These are phyloP conservation scores for Nicotiana obtusifolia DNA, from an alignment of 257 asterid species.

Conservation along the genomic window DNA sequence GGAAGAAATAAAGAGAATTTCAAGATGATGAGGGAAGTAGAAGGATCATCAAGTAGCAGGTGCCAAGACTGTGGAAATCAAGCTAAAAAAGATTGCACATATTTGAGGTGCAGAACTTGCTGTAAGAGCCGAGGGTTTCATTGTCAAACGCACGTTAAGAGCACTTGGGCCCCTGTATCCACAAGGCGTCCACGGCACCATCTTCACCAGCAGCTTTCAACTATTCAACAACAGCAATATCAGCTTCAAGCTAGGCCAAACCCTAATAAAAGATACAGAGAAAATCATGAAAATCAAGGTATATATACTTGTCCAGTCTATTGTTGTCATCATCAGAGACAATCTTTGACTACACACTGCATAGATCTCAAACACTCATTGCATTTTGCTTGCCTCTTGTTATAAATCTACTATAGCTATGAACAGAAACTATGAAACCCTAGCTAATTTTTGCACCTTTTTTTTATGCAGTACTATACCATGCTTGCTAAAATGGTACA, in stretches of 20 bases:
- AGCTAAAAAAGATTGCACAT: conserved; percentile 63
- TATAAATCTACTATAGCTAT: not conserved
- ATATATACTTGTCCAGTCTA: no score
- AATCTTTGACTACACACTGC: not conserved
- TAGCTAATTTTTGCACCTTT: conserved; percentile 14
- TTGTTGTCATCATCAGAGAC: not conserved
- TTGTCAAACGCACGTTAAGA: conserved; percentile 71
- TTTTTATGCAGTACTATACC: not conserved
- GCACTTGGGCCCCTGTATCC: conserved; percentile 76
- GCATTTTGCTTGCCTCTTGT: not conserved
- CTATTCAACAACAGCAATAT: conserved; percentile 19
- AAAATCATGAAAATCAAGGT: conserved; percentile 36
- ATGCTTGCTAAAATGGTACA: no score
- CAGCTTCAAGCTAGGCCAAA: conserved; percentile 24
- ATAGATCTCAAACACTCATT: not conserved
- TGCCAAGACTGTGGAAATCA: conserved; percentile 85
- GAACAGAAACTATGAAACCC: conserved; percentile 25
- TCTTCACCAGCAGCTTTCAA: conserved; percentile 16
- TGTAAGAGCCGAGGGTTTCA: conserved; percentile 63
- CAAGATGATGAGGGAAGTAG: conserved; percentile 12
- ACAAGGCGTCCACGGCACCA: conserved; percentile 40
- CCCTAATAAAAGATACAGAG: conserved; percentile 73
- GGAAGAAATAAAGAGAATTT: conserved; percentile 20
- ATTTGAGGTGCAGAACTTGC: conserved; percentile 65
- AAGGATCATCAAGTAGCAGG: conserved; percentile 12